Conservation (phyloP, 2,329 filamentous ascomycete species). For the Colletotrichum zoysiae region DNA sequence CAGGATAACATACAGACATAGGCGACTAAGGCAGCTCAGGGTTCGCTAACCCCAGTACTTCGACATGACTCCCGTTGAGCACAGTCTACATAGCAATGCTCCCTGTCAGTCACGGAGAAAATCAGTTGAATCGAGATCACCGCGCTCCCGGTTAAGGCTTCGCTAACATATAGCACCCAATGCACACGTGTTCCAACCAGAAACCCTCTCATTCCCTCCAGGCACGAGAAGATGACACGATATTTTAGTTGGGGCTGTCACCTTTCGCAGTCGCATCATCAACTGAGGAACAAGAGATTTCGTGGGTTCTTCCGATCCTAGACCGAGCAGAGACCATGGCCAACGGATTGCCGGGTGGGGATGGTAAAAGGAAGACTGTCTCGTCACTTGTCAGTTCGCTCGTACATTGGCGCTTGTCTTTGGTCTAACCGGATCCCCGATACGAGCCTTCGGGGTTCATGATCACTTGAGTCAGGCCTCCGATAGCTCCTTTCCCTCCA, state of each 20-base stretch:
- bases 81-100: conserved; percentile 9
- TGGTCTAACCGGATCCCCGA: conserved; percentile 22
- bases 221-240: neutral
- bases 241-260: neutral
- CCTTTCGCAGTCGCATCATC: neutral
- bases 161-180: conserved; percentile 5
- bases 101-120: neutral
- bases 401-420: conserved; percentile 7
- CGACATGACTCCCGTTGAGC: neutral
- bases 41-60: neutral
- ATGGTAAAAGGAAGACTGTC: neutral
- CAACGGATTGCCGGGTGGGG: conserved; percentile 8
- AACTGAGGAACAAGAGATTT: neutral
- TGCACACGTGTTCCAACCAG: neutral
- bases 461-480: conserved; percentile 23
- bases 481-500: conserved; percentile 5
- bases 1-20: neutral
- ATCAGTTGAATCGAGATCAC: conserved; percentile 17
- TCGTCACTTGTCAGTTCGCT: conserved; percentile 28
- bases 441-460: conserved; percentile 23
- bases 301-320: conserved; percentile 4
- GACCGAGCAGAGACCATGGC: conserved; percentile 8
- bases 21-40: neutral
- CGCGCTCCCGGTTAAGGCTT: conserved; percentile 10
- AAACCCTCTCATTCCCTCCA: neutral